phyloP scores from a whole-genome alignment of 768 basidiomycete genomes.

The Russula brevipes region DNA sequence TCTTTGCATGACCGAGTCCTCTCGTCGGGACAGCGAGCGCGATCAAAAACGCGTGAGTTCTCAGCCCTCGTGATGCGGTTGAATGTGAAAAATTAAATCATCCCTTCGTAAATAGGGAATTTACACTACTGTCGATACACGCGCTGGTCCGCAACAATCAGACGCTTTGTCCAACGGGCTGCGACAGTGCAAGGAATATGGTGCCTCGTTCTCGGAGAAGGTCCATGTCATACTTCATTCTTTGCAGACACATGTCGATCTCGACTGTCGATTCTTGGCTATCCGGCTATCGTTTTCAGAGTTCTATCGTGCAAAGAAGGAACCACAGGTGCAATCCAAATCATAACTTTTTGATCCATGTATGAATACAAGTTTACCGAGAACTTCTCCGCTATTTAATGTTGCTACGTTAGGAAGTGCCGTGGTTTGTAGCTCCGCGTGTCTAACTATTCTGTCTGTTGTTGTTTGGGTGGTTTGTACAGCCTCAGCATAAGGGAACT shows the following conservation, averaged over 20 bases:
- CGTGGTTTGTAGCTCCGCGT: not conserved
- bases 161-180: conserved; percentile 54
- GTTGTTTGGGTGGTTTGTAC: conserved; percentile 36
- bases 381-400: not conserved
- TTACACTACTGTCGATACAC: conserved; percentile 43
- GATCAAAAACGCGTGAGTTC: conserved; percentile 64
- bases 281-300: conserved; percentile 81
- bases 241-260: conserved; percentile 75
- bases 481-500: conserved; percentile 55
- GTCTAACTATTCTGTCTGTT: not conserved
- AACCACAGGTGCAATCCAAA: conserved; percentile 36
- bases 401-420: not conserved
- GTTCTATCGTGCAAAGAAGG: conserved; percentile 63
- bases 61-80: not conserved
- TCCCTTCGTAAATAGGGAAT: conserved; percentile 48
- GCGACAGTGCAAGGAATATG: conserved; percentile 65
- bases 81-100: conserved; percentile 11
- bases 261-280: conserved; percentile 87
- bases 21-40: conserved; percentile 64
- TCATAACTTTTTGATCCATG: conserved; percentile 5
- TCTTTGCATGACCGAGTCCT: conserved; percentile 80
- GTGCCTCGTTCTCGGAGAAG: conserved; percentile 68
- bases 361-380: conserved; percentile 3
- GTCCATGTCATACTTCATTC: conserved; percentile 68
- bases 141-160: conserved; percentile 30